phyloP scores from a whole-genome alignment of 2,329 filamentous ascomycete species.

The Colletotrichum karsti region DNA sequence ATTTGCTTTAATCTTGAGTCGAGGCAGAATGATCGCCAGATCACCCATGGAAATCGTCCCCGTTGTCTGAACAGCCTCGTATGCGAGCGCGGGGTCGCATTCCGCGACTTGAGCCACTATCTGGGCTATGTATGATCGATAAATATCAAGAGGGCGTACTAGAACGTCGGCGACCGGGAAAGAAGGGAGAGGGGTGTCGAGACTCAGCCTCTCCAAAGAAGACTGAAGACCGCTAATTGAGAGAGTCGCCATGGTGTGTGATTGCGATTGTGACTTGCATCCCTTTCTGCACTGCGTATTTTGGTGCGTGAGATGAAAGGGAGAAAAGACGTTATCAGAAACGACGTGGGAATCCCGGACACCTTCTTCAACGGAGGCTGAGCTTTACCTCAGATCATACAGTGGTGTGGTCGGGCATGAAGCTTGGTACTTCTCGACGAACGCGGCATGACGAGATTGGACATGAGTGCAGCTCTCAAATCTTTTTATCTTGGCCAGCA shows the following conservation, averaged over 20 bases:
- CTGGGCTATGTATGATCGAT: conserved; percentile 37
- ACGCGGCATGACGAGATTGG: background rate
- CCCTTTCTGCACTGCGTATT: background rate
- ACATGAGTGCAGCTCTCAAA: background rate
- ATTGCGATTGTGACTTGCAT: background rate
- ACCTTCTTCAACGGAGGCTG: conserved; percentile 2
- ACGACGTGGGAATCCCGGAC: background rate
- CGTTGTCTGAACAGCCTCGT: conserved; percentile 40
- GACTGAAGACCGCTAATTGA: conserved; percentile 66
- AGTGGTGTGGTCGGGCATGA: conserved; percentile 9
- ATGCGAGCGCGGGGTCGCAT: conserved; percentile 34
- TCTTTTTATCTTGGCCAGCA: background rate
- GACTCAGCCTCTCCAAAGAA: conserved; percentile 66
- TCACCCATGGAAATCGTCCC: conserved; percentile 38
- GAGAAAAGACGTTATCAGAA: background rate
- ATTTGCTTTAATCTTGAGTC: conserved; percentile 35
- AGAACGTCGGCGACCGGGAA: conserved; percentile 33
- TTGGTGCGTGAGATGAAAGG: background rate
- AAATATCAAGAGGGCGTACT: conserved; percentile 39
- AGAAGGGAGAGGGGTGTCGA: conserved; percentile 38
- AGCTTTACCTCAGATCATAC: background rate
- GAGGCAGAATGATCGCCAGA: conserved; percentile 39
- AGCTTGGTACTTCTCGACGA: background rate
- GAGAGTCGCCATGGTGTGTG: conserved; percentile 59
- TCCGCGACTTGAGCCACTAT: conserved; percentile 30